Base-by-base conservation (phyloP, 2,329 filamentous ascomycete genomes). In the Fusarium circinatum region DNA sequence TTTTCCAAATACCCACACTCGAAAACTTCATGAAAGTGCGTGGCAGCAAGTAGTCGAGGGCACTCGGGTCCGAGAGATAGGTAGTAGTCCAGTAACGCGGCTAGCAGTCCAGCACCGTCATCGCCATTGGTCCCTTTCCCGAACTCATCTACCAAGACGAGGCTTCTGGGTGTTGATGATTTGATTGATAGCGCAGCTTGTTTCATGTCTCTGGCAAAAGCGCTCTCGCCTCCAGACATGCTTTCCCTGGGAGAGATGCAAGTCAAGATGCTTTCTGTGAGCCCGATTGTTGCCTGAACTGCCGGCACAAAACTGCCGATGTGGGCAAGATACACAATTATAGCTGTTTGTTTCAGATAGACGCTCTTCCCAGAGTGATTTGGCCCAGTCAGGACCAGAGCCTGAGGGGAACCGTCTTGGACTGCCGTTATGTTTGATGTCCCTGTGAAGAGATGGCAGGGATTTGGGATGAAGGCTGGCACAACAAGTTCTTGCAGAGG, bases 301-400 rank as follows among this genome's bases (percentile, higher is more conserved):
- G 95, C 96, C 3, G 96, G 96, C 3, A 99, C 94, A 79, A 94
- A 98, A 80, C 94, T 96, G 58, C 96, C 96, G 60, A 98, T 89
- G 79, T 99, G 96, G 1, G 96, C 94, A 82, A 99, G 88, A 79
- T 96, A 98, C 20, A 97, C 91, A 66, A 98, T 96, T 56, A 98
- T 85, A 9, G 95, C 96, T 38, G 94, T 90, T 80, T 99, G 96
- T 81, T 97, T 99, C 79, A 98, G 87, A 81, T 98, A 98, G 1
- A 98, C 90, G 76, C 95, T 98, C 82, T 99, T 99, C 1, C 96
- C 96, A 0, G 96, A 98, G 80, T 96, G 97, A 76, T 99, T 99
- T 9, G 96, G 95, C 0, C 96, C 96, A 0, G 96, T 98, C 77
- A 99, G 82, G 11, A 98, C 84, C 18, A 98, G 80, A 83, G 94